phyloP scores from a whole-genome alignment of 345 rosid genomes.

The Microcos paniculata region DNA sequence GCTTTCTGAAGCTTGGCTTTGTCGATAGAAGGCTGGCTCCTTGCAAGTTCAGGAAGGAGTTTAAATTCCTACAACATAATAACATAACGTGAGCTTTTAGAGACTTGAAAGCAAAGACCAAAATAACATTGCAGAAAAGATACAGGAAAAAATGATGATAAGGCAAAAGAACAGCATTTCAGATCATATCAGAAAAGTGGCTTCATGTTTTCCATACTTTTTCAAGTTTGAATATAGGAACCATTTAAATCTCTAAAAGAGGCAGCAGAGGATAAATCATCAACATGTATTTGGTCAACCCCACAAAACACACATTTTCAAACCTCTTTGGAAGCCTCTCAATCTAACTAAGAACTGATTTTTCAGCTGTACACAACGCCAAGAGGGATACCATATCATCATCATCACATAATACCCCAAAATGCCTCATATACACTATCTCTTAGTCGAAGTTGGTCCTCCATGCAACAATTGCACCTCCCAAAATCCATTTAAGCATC shows the following conservation, averaged over 20 bases:
- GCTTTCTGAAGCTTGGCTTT: conserved; percentile 72
- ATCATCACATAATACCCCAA: background rate
- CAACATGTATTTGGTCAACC: background rate
- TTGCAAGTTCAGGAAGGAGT: conserved; percentile 8
- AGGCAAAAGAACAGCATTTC: background rate
- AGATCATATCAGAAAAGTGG: background rate
- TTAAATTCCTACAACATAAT: conserved; percentile 1
- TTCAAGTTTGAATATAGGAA: background rate
- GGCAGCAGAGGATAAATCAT: background rate
- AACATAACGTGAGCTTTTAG: too few relatives aligned
- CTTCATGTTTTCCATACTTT: background rate
- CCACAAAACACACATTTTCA: background rate
- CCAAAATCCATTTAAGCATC: background rate
- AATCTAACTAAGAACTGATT: background rate
- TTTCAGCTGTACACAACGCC: background rate
- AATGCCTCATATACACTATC: background rate
- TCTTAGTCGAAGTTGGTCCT: background rate
- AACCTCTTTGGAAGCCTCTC: background rate
- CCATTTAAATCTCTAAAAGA: background rate
- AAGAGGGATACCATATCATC: background rate
- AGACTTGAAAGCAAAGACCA: background rate
- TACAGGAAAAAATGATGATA: background rate
- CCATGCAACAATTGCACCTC: background rate
- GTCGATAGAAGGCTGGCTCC: conserved; percentile 75
- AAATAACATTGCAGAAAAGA: background rate